These are phyloP conservation scores for Cicer judaicum DNA, from an alignment of 306 rosid species.

Conservation along the genomic window DNA sequence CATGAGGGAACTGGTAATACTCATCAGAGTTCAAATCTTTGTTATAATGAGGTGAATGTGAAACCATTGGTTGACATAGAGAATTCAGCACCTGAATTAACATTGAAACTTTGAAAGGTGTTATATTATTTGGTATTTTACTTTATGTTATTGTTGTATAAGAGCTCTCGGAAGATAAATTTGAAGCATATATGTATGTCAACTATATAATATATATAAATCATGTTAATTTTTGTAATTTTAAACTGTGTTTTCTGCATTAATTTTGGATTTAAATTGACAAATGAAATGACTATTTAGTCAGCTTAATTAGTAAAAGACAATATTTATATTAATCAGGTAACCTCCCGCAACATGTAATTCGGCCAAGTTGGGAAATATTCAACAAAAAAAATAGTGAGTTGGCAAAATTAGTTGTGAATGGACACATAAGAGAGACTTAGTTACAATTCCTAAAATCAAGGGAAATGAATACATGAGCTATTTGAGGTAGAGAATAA, in stretches of 20 bases:
- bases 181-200: constrained; percentile 58
- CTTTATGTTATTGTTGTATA: constrained; percentile 52
- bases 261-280: not conserved
- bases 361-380: too few species aligned
- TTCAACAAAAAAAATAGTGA: too few species aligned
- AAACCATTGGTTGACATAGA: constrained; percentile 52
- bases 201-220: constrained; percentile 44
- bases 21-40: constrained; percentile 58
- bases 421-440: too few species aligned
- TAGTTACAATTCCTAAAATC: too few species aligned
- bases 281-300: not conserved
- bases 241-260: constrained; percentile 35
- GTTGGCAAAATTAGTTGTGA: too few species aligned
- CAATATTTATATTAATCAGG: too few species aligned
- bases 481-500: too few species aligned
- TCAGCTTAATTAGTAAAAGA: too few species aligned
- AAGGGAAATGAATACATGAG: too few species aligned
- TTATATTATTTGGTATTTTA: constrained; percentile 45
- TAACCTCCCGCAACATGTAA: too few species aligned
- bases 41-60: constrained; percentile 57
- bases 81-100: constrained; percentile 72
- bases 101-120: constrained; percentile 74
- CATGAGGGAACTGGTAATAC: constrained; percentile 33
- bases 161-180: constrained; percentile 55
- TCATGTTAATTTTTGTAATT: constrained; percentile 41